Percentiles rank a stretch among this genome's conserved stretches.
These are phyloP conservation scores for Penicillium paradoxum DNA, from an alignment of 495 filamentous ascomycete genomes.

Conservation along the genomic window DNA sequence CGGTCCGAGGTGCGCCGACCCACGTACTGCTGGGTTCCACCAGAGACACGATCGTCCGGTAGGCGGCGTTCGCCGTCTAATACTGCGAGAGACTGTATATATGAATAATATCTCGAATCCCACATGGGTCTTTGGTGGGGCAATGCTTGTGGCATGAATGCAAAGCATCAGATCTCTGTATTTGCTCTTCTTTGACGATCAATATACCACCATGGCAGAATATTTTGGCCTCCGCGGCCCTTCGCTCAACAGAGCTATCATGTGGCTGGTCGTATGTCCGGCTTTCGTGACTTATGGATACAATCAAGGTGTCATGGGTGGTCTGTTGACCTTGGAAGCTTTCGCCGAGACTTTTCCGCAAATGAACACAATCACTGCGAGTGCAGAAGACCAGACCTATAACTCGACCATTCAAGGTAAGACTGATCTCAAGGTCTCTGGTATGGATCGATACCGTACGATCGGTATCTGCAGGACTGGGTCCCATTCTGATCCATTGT, in stretches of 20 bases:
- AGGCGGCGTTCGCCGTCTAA: slow-evolving; percentile 10
- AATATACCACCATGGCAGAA: slow-evolving; percentile 6
- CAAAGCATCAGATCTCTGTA: neutral
- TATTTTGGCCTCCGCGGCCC: slow-evolving; percentile 30
- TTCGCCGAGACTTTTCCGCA: slow-evolving; percentile 41
- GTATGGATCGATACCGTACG: neutral
- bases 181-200: neutral
- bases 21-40: neutral
- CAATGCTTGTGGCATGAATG: slow-evolving; percentile 4
- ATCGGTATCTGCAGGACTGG: neutral
- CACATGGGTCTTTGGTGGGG: slow-evolving; percentile 1
- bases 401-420: neutral
- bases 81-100: neutral
- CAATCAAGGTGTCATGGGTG: slow-evolving; percentile 39
- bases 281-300: slow-evolving; percentile 42
- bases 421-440: neutral
- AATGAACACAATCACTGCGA: slow-evolving; percentile 29
- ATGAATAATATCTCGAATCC: slow-evolving; percentile 6
- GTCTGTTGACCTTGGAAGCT: slow-evolving; percentile 27
- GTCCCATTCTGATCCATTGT: neutral
- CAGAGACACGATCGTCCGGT: slow-evolving; percentile 1
- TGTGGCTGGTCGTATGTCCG: slow-evolving; percentile 36
- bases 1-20: slow-evolving; percentile 4
- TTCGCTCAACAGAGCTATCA: slow-evolving; percentile 25
- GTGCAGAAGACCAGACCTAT: neutral